Evolutionary conservation across 2,329 filamentous ascomycete genomes (phyloP), one percentile per base, ranked within the genome.

Genomic region (Fusarium buharicum): DNA sequence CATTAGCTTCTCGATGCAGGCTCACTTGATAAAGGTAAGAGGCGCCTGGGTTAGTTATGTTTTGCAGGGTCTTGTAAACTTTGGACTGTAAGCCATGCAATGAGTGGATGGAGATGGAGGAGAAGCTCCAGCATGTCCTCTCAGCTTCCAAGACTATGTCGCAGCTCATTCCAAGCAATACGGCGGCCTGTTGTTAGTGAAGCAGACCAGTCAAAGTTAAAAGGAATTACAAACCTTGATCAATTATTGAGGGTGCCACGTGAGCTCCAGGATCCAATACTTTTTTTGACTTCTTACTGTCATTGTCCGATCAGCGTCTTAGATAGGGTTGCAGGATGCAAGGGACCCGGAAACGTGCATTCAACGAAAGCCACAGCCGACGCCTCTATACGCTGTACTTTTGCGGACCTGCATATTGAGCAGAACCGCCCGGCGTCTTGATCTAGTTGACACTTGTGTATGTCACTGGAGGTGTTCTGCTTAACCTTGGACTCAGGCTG

Each of bases 261-360:
- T 50, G 53, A 58, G 40, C 27, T 43, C 11, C 43, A 45, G 54
- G 47, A 39, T 37, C 34, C 45, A 51, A 33, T 55, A 9, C 6
- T 7, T 43, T 28, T 38, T 50, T 61, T 36, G 24, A 22, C 22
- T 56, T 46, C 40, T 20, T 14, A 22, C 14, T 39, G 37, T 47
- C 55, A 34, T 17, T 44, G 39, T 37, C 24, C 24, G 40, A 58
- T 46, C 45, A 38, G 41, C 48, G 46, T 38, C 41, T 46, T 47
- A 45, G 13, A n/a, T 33, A 8, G 28, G 6, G 28, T 30, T 30
- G 38, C 52, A 36, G 37, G 59, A 61, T 48, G 43, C 38, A 56
- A 59, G 49, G 62, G 45, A 65, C 57, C 61, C 57, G 48, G 51
- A 62, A 64, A 41, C 61, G 57, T 59, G 62, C 62, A 65, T 55